Conservation (phyloP, 2,329 filamentous ascomycete species). For the Myotisia sp. region DNA sequence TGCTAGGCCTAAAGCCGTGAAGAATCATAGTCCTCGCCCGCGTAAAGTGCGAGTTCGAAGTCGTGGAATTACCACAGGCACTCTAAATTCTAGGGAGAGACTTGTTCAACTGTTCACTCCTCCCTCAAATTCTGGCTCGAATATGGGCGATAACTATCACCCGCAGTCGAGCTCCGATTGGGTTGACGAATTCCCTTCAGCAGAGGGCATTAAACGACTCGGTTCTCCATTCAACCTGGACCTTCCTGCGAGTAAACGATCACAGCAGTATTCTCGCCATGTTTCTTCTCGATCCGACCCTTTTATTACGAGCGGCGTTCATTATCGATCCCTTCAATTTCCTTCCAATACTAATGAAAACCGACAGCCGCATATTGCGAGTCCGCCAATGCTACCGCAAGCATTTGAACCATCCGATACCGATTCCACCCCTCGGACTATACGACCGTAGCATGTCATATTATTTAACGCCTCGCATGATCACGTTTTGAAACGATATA, state of each 20-base stretch:
- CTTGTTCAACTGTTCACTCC: conserved; percentile 43
- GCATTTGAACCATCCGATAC: too few species aligned
- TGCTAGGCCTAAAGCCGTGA: not conserved
- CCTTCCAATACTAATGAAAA: too few species aligned
- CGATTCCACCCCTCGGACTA: too few species aligned
- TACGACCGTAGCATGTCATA: too few species aligned
- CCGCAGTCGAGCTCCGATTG: conserved; percentile 9
- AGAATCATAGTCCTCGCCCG: not conserved
- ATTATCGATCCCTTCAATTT: not conserved
- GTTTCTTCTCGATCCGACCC: conserved; percentile 32
- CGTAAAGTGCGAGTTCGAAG: conserved; percentile 46
- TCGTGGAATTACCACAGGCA: conserved; percentile 47
- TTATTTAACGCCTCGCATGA: too few species aligned
- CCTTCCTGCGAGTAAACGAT: conserved; percentile 18
- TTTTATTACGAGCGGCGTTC: conserved; percentile 19
- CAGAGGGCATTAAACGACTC: conserved; percentile 31
- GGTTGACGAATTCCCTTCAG: conserved; percentile 3
- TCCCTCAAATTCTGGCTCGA: conserved; percentile 21
- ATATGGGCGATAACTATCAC: conserved; percentile 17
- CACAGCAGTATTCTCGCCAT: conserved; percentile 20
- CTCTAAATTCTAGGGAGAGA: conserved; percentile 34
- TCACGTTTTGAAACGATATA: too few species aligned
- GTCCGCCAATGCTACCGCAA: too few species aligned
- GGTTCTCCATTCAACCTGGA: conserved; percentile 36
- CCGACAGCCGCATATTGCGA: too few species aligned